Evolutionary conservation across 805 yeast genomes (phyloP).

Genomic region (Candida orba): DNA sequence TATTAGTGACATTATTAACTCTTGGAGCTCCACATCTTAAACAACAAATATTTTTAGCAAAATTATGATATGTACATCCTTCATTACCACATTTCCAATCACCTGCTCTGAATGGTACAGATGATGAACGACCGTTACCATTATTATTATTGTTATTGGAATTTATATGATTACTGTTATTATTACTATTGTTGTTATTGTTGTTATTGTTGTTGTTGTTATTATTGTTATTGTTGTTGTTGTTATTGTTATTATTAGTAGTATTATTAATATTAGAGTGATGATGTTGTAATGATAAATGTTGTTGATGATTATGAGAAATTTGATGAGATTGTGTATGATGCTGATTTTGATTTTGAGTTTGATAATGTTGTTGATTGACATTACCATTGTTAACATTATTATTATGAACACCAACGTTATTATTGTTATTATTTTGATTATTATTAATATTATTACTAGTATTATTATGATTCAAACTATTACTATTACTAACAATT

Average conservation of each 20-base stretch:
- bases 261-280: slow-evolving; percentile 9
- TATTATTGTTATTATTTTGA: slow-evolving; percentile 1
- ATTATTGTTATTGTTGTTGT: slow-evolving; percentile 10
- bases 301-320: slow-evolving; percentile 8
- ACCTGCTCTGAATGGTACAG: slow-evolving; percentile 94
- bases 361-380: slow-evolving; percentile 8
- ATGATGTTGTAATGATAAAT: slow-evolving; percentile 5
- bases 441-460: neutral
- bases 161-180: slow-evolving; percentile 6
- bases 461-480: slow-evolving; percentile 1
- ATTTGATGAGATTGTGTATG: slow-evolving; percentile 12
- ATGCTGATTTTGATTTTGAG: slow-evolving; percentile 8
- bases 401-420: neutral
- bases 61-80: slow-evolving; percentile 79
- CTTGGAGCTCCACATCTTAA: slow-evolving; percentile 83
- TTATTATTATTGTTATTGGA: slow-evolving; percentile 14
- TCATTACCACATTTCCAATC: slow-evolving; percentile 90
- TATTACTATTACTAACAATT: neutral
- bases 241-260: slow-evolving; percentile 3
- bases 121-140: slow-evolving; percentile 27
- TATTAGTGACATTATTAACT: slow-evolving; percentile 6
- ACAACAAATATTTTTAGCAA: slow-evolving; percentile 84
- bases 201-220: slow-evolving; percentile 2
- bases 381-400: slow-evolving; percentile 3
- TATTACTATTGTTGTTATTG: slow-evolving; percentile 8